Evolutionary conservation across 768 basidiomycete genomes (phyloP), one percentile per base, ranked within the genome.

Genomic region (Kwoniella mangroviensis): DNA sequence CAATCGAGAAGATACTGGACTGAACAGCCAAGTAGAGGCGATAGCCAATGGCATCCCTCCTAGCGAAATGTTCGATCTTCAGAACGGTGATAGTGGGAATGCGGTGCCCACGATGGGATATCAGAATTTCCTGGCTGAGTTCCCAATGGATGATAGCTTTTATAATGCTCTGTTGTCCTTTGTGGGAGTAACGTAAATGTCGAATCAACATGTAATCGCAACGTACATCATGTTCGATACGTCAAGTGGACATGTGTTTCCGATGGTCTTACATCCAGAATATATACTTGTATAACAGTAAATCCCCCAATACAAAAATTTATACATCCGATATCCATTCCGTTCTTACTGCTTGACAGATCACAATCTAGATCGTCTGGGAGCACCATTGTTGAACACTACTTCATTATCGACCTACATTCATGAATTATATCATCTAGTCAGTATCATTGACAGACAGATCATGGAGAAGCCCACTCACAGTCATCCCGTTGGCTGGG

Each of bases 401-500:
- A 70, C 69, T 26, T 70, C 69, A 9, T 59, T 53, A 53, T 63
- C 61, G 40, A 64, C 52, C 68, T 69, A 53, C 28, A 28, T 52
- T 49, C 2, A 21, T 42, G 24, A 55, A 28, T 17, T 13, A 9
- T 34, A 34, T 34, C 34, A 34, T 34, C 34, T 34, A 34, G 34
- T 34, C 34, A 34, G 34, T 34, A 5, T 34, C 34, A 34, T 34
- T 34, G 34, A 34, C 34, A 34, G 43, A 45, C 2, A 51, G 13
- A 24, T 28, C 19, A 28, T 21, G 17, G 43, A 43, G 34, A 42
- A n/a, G 34, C 15, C 12, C n/a, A 64, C 62, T 69, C 68, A 69
- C 68, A 7, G 51, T 64, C 73, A 81, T 71, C 5, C 76, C 74
- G 63, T 81, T 81, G 56, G 79, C 79, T 12, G 75, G 60, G 52